phyloP scores from a whole-genome alignment of 2,329 filamentous ascomycete species.

The Pseudogymnoascus sp. region DNA sequence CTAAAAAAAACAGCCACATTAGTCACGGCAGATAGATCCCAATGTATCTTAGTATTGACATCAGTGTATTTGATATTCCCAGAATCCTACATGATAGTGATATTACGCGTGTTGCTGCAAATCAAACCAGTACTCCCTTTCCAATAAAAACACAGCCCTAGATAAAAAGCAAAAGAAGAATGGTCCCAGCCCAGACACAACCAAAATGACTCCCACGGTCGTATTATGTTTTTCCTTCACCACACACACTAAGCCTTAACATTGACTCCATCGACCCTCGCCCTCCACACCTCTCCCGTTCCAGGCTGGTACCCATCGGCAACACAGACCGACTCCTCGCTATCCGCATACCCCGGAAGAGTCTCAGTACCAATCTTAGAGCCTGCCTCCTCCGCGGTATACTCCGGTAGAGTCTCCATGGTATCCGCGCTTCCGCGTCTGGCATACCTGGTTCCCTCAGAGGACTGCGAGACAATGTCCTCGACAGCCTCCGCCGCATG shows the following conservation, averaged over 20 bases:
- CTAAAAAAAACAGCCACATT: background rate
- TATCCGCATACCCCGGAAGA: background rate
- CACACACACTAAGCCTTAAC: background rate
- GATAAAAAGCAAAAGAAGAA: background rate
- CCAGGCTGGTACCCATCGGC: slow-evolving; percentile 2
- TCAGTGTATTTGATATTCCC: background rate
- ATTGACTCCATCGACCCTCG: background rate
- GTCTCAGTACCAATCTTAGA: background rate
- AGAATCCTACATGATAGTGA: background rate
- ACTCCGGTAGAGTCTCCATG: background rate
- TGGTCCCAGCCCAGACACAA: background rate
- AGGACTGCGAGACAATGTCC: background rate
- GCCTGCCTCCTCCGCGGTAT: background rate
- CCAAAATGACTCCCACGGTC: background rate
- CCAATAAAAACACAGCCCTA: background rate
- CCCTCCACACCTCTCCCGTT: slow-evolving; percentile 1
- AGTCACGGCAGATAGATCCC: background rate
- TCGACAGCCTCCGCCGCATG: background rate
- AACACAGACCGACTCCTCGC: background rate
- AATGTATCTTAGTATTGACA: background rate
- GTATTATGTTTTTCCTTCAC: background rate
- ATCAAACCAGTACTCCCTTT: background rate
- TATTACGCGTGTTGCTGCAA: slow-evolving; percentile 5
- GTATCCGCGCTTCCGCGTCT: background rate
- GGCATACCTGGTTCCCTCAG: background rate